phyloP scores from a whole-genome alignment of 495 filamentous ascomycete species.

The Xylona heveae region DNA sequence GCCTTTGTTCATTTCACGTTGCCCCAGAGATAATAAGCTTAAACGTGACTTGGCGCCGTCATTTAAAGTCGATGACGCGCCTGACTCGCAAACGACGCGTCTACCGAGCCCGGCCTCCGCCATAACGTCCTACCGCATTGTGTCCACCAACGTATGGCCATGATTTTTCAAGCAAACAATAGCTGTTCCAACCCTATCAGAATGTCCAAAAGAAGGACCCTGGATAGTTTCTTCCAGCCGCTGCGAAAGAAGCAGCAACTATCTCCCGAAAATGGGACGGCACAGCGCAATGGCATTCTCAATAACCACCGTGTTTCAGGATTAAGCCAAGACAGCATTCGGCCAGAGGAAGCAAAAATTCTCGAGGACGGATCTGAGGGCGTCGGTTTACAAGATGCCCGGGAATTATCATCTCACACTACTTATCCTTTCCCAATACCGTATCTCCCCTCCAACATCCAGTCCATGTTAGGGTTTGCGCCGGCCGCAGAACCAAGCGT shows the following conservation, averaged over 20 bases:
- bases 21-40: no score
- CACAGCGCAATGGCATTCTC: no score
- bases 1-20: no score
- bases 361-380: slow-evolving; percentile 10
- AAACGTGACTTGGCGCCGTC: no score
- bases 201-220: slow-evolving; percentile 22
- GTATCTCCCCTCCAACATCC: slow-evolving; percentile 25
- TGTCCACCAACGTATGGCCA: no score
- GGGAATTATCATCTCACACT: slow-evolving; percentile 22
- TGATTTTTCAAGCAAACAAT: no score
- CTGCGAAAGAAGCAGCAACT: slow-evolving; percentile 16
- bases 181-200: no score
- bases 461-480: slow-evolving; percentile 14
- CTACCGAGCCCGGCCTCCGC: no score
- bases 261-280: slow-evolving; percentile 2
- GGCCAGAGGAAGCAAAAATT: slow-evolving; percentile 6
- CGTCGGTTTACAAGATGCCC: slow-evolving; percentile 5
- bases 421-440: slow-evolving; percentile 43
- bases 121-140: no score
- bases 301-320: no score
- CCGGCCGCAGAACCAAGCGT: slow-evolving; percentile 8
- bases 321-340: slow-evolving; percentile 3
- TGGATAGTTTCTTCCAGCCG: slow-evolving; percentile 29
- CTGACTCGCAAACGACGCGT: no score
- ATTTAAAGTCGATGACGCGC: no score